These are phyloP conservation scores for Phytopythium vexans DNA, from an alignment of 352 stramenopile species.

Conservation along the genomic window DNA sequence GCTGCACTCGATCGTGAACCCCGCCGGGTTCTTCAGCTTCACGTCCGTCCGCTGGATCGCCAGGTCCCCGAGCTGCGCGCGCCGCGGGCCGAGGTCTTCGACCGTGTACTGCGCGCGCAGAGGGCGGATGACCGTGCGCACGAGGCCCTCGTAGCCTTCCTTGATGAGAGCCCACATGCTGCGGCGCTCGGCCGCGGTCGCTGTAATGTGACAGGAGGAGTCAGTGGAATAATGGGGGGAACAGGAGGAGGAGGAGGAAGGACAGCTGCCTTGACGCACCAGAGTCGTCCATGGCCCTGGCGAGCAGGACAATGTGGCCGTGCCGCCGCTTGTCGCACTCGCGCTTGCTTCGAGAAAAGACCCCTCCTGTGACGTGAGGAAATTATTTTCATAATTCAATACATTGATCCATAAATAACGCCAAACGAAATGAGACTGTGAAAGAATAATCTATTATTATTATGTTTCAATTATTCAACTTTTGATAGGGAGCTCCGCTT, in stretches of 20 bases:
- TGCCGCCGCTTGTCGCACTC: too few species aligned
- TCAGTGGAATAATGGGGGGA: constrained; percentile 2
- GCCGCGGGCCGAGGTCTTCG: constrained; percentile 64
- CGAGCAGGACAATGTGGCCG: too few species aligned
- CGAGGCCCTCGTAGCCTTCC: constrained; percentile 77
- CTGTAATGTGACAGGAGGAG: constrained; percentile 11
- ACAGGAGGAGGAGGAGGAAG: background rate
- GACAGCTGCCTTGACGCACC: constrained; percentile 10
- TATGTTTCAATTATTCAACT: too few species aligned
- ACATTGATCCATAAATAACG: too few species aligned
- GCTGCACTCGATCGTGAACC: constrained; percentile 80
- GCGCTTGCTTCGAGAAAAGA: too few species aligned
- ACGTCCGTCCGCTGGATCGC: constrained; percentile 68
- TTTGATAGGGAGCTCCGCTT: too few species aligned
- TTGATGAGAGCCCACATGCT: constrained; percentile 83
- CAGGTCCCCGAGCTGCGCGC: constrained; percentile 47
- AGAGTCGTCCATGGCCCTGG: constrained; percentile 33
- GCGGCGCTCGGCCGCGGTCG: constrained; percentile 44
- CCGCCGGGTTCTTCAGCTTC: constrained; percentile 69
- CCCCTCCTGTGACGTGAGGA: too few species aligned
- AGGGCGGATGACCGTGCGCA: constrained; percentile 79
- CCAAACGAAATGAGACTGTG: too few species aligned
- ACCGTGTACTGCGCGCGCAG: constrained; percentile 55
- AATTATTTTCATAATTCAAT: too few species aligned
- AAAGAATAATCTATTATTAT: too few species aligned